phyloP scores from a whole-genome alignment of 495 filamentous ascomycete species.

The Penicillium taxi region DNA sequence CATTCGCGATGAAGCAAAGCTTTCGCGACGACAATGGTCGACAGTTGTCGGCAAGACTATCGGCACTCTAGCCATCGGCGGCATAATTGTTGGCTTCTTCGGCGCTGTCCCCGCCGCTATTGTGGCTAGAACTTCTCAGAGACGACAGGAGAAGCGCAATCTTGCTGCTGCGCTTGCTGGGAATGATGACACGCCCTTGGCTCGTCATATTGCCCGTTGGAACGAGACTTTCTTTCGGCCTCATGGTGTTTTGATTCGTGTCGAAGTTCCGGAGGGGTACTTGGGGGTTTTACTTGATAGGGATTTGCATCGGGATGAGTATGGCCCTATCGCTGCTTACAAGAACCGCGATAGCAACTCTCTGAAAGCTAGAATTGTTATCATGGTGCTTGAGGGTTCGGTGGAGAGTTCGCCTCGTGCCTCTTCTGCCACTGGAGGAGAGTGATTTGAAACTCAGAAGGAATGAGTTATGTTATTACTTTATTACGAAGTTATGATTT shows the following conservation, averaged over 20 bases:
- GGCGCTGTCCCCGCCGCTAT: conserved; percentile 26
- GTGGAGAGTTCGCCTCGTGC: neutral
- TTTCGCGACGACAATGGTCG: conserved; percentile 28
- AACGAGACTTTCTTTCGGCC: conserved; percentile 29
- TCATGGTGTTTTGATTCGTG: conserved; percentile 27
- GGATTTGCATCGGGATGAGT: conserved; percentile 12
- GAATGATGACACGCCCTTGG: conserved; percentile 5
- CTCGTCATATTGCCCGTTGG: conserved; percentile 23
- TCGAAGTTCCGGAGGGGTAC: conserved; percentile 30
- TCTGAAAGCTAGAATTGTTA: conserved; percentile 26
- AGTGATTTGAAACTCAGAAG: too few relatives aligned
- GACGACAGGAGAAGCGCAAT: conserved; percentile 23
- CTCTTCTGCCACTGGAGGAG: too few relatives aligned
- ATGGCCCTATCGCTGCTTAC: neutral
- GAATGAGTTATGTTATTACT: too few relatives aligned
- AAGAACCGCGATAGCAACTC: conserved; percentile 15
- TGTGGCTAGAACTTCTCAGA: conserved; percentile 12
- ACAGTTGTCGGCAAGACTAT: conserved; percentile 27
- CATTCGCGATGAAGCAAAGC: conserved; percentile 23
- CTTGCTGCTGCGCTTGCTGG: conserved; percentile 17
- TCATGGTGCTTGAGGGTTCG: conserved; percentile 20
- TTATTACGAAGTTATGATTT: too few relatives aligned
- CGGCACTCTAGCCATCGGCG: conserved; percentile 26
- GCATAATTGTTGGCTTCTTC: conserved; percentile 28
- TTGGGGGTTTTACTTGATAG: conserved; percentile 18